A percentile compares a stretch with the other conserved stretches of the same genome.
These are phyloP conservation scores for Solanum medicagineum DNA, from an alignment of 257 asterid species.

Conservation along the genomic window DNA sequence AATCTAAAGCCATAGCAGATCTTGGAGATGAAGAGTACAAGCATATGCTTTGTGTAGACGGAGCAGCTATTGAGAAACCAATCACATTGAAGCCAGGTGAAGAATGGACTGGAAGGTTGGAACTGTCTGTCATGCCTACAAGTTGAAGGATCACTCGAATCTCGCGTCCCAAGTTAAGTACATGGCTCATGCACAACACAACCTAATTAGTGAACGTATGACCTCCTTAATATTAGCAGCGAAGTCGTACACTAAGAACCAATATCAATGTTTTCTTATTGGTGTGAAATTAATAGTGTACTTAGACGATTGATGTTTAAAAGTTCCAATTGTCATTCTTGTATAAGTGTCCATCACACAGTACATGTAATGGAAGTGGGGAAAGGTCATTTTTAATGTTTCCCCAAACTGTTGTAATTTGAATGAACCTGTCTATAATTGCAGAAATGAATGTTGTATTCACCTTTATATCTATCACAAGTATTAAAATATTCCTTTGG, in stretches of 20 bases:
- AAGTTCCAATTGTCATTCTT: neutral
- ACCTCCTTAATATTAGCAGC: neutral
- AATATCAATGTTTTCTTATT: neutral
- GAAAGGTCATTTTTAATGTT: neutral
- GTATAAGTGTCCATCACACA: neutral
- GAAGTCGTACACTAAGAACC: neutral
- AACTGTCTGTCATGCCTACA: constrained; percentile 41
- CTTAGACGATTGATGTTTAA: neutral
- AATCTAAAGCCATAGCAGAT: constrained; percentile 40
- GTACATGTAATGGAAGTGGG: neutral
- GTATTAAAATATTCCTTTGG: neutral
- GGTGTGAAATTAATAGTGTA: neutral
- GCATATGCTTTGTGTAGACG: constrained; percentile 72
- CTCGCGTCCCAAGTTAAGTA: neutral
- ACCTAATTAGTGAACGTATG: neutral
- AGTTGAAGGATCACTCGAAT: constrained; percentile 2
- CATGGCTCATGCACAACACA: neutral
- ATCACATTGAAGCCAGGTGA: constrained; percentile 62
- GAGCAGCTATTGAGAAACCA: constrained; percentile 70
- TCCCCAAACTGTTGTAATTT: neutral
- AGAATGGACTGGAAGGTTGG: constrained; percentile 69
- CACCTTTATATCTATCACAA: neutral
- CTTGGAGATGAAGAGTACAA: constrained; percentile 77
- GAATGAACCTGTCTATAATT: neutral
- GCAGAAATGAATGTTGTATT: neutral